phyloP scores from a whole-genome alignment of 306 rosid genomes.

The Morella rubra region DNA sequence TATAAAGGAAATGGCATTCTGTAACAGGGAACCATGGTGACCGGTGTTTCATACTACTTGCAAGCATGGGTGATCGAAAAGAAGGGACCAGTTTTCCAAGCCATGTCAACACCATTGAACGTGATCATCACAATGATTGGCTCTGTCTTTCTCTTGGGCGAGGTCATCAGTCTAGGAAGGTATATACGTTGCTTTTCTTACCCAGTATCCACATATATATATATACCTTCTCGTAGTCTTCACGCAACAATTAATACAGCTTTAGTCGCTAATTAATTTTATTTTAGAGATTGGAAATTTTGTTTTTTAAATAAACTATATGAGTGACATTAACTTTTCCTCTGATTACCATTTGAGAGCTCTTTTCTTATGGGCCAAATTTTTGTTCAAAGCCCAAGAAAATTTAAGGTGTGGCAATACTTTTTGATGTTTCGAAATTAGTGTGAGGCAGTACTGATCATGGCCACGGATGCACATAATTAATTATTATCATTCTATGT shows the following conservation, averaged over 20 bases:
- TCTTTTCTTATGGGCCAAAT: neutral
- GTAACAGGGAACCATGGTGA: slow-evolving; percentile 41
- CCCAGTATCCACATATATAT: too few relatives aligned
- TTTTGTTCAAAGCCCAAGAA: neutral
- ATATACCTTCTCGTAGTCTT: too few relatives aligned
- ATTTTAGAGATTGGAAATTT: too few relatives aligned
- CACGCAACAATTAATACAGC: too few relatives aligned
- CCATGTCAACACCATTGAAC: slow-evolving; percentile 51
- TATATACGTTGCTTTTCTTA: neutral
- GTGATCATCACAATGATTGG: slow-evolving; percentile 41
- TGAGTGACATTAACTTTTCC: too few relatives aligned
- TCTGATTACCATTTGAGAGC: neutral
- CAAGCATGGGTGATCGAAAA: slow-evolving; percentile 42
- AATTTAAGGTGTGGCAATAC: neutral
- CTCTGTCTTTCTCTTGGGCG: slow-evolving; percentile 43
- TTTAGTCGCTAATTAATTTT: too few relatives aligned
- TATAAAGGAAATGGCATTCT: neutral
- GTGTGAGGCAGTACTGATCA: too few relatives aligned
- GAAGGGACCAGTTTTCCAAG: slow-evolving; percentile 49
- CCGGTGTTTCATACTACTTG: slow-evolving; percentile 29
- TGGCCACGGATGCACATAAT: too few relatives aligned
- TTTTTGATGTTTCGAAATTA: too few relatives aligned
- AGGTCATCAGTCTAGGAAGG: slow-evolving; percentile 46
- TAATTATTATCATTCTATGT: neutral
- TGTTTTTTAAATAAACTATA: too few relatives aligned